Evolutionary conservation across 2,329 filamentous ascomycete genomes (phyloP).

Genomic region (Mollisia scopiformis): DNA sequence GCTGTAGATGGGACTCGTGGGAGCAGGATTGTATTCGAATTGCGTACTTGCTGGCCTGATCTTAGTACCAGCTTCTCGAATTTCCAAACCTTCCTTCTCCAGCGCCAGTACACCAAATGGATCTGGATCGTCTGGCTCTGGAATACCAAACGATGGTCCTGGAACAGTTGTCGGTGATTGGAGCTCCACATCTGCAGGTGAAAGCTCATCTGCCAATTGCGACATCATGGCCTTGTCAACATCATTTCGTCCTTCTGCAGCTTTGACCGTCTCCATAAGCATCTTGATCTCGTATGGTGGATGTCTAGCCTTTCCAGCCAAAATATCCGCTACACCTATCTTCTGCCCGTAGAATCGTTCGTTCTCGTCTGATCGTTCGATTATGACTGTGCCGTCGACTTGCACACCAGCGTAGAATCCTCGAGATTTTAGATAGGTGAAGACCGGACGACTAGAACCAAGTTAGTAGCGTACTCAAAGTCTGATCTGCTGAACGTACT

Average conservation of each 20-base stretch:
- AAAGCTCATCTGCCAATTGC: conserved; percentile 63
- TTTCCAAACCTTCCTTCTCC: conserved; percentile 88
- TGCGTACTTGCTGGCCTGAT: conserved; percentile 74
- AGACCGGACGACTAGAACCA: conserved; percentile 56
- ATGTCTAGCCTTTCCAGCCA: conserved; percentile 42
- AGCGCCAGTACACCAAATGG: conserved; percentile 89
- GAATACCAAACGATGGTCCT: conserved; percentile 73
- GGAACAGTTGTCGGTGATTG: conserved; percentile 38
- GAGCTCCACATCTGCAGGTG: conserved; percentile 75
- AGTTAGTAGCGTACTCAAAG: conserved; percentile 8
- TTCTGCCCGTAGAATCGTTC: conserved; percentile 78
- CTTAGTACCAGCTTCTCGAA: conserved; percentile 84
- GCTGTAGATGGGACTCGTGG: conserved; percentile 71
- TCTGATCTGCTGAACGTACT: conserved; percentile 42
- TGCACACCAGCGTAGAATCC: conserved; percentile 88
- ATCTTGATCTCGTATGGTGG: conserved; percentile 44
- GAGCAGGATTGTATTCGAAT: conserved; percentile 80
- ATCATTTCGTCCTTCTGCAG: conserved; percentile 81
- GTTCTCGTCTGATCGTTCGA: conserved; percentile 87
- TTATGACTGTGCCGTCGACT: conserved; percentile 83
- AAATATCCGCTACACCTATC: conserved; percentile 63
- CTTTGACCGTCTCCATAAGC: conserved; percentile 74
- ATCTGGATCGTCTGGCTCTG: conserved; percentile 80
- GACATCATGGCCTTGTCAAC: conserved; percentile 71
- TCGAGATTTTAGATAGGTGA: conserved; percentile 86